These are phyloP conservation scores for Fusarium pseudocircinatum DNA, from an alignment of 2,329 filamentous ascomycete species.

Conservation along the genomic window DNA sequence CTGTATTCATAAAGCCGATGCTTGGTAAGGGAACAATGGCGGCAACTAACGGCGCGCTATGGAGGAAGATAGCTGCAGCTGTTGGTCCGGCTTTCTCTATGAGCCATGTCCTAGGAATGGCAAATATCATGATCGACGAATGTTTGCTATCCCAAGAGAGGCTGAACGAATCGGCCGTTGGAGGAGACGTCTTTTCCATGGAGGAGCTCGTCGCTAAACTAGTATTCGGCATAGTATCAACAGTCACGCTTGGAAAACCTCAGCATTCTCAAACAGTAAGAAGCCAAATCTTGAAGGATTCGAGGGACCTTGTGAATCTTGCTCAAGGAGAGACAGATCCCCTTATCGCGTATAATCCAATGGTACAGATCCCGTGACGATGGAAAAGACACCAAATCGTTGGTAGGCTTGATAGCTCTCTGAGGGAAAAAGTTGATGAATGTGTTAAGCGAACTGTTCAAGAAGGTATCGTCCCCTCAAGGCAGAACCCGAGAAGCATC, in stretches of 20 bases:
- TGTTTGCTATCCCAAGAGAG: background rate
- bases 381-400: slow-evolving; percentile 1
- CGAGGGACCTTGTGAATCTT: slow-evolving; percentile 7
- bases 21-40: background rate
- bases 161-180: background rate
- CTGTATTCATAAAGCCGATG: background rate
- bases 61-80: background rate
- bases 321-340: background rate
- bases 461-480: background rate
- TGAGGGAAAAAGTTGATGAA: background rate
- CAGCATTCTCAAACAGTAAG: slow-evolving; percentile 6
- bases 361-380: slow-evolving; percentile 1
- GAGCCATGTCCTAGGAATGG: background rate
- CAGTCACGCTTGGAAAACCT: background rate
- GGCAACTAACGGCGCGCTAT: background rate
- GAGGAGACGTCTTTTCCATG: slow-evolving; percentile 16
- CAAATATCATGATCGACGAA: slow-evolving; percentile 7
- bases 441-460: background rate
- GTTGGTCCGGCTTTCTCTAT: slow-evolving; percentile 15
- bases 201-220: background rate
- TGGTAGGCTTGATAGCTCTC: background rate
- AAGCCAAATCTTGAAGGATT: slow-evolving; percentile 5
- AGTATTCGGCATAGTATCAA: background rate
- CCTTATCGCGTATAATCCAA: background rate
- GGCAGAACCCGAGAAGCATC: slow-evolving; percentile 14